Conservation (phyloP, 164 flowering plant genomes). For the Vitis cinerea region DNA sequence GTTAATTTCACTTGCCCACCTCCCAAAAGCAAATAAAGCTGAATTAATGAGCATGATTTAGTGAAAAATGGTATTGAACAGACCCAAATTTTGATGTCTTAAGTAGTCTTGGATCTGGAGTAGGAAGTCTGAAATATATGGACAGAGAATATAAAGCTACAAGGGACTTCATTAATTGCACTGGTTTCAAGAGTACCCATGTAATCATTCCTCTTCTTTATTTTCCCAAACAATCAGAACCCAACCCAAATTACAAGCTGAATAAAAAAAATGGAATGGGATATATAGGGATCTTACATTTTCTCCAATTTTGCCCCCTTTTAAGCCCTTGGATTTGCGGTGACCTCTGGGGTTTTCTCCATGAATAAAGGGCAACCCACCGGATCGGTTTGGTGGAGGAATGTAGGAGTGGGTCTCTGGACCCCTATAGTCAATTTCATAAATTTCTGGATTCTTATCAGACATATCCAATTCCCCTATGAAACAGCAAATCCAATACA, state of each 20-base stretch:
- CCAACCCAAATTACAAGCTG: background rate
- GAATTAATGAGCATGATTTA: background rate
- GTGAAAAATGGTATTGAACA: too few relatives aligned
- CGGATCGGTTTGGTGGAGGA: constrained; percentile 57
- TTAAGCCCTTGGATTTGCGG: constrained; percentile 18
- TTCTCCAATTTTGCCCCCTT: constrained; percentile 10
- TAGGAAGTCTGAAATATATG: too few relatives aligned
- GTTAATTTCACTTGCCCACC: too few relatives aligned
- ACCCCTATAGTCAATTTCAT: constrained; percentile 85
- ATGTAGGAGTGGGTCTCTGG: constrained; percentile 77
- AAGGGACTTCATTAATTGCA: too few relatives aligned
- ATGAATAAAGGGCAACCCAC: constrained; percentile 23
- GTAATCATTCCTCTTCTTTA: too few relatives aligned
- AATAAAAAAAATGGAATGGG: background rate
- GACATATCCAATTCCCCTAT: constrained; percentile 14
- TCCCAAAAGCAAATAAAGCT: background rate
- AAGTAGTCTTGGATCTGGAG: too few relatives aligned
- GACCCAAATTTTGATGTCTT: too few relatives aligned
- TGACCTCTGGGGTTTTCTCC: constrained; percentile 9
- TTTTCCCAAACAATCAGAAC: background rate
- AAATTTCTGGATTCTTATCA: constrained; percentile 34
- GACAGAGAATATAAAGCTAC: too few relatives aligned
- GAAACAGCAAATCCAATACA: background rate
- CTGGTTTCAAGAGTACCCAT: too few relatives aligned
- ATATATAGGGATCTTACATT: constrained; percentile 14